These are phyloP conservation scores for Amylocarpus encephaloides DNA, from an alignment of 2,329 filamentous ascomycete species.

Conservation along the genomic window DNA sequence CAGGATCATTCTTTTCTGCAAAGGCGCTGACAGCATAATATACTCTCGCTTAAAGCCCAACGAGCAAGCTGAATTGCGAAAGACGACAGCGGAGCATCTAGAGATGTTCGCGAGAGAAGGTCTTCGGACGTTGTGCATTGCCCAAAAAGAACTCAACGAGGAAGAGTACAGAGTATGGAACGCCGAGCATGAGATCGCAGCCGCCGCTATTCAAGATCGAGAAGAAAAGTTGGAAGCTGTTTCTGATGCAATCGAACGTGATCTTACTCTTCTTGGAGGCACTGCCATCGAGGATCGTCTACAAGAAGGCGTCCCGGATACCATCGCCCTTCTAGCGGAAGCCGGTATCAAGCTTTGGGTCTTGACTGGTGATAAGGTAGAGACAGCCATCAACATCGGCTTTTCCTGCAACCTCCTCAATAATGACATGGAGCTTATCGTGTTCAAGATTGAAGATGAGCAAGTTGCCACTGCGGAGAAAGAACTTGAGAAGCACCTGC, in stretches of 20 bases:
- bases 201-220: constrained; percentile 74
- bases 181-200: constrained; percentile 79
- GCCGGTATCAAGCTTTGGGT: constrained; percentile 99
- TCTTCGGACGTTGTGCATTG: constrained; percentile 89
- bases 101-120: constrained; percentile 97
- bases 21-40: constrained; percentile 95
- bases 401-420: constrained; percentile 97
- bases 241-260: constrained; percentile 83
- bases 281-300: constrained; percentile 96
- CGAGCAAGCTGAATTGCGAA: constrained; percentile 77
- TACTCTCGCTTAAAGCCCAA: constrained; percentile 83
- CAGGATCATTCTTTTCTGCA: constrained; percentile 87
- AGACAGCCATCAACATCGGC: constrained; percentile 98
- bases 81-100: constrained; percentile 82
- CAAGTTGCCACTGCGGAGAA: constrained; percentile 55
- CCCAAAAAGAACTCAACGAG: constrained; percentile 72
- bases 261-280: constrained; percentile 80
- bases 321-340: constrained; percentile 81
- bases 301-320: constrained; percentile 94
- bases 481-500: constrained; percentile 68
- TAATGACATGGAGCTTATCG: constrained; percentile 95
- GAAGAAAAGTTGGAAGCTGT: constrained; percentile 91
- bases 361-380: constrained; percentile 94
- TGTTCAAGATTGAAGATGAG: constrained; percentile 79
- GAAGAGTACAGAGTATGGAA: constrained; percentile 82